Evolutionary conservation across 2,329 filamentous ascomycete species (phyloP).

Genomic region (Neocatenulostroma microsporum): DNA sequence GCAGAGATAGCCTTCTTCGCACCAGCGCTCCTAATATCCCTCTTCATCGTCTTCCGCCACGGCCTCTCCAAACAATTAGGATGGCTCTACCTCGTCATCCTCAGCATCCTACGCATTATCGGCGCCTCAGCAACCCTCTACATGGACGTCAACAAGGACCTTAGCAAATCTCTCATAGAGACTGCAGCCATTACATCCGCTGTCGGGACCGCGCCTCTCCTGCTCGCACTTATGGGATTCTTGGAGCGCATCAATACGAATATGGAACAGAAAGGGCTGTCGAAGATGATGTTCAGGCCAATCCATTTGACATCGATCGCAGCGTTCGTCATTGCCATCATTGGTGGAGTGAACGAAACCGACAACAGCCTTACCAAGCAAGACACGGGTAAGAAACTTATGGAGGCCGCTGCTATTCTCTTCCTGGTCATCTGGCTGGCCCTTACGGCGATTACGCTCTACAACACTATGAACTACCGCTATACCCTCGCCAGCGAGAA

Average conservation of each 20-base stretch:
- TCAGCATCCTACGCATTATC: constrained; percentile 21
- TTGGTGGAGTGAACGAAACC: constrained; percentile 16
- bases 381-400: constrained; percentile 12
- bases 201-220: constrained; percentile 22
- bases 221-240: constrained; percentile 21
- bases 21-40: constrained; percentile 14
- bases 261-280: constrained; percentile 12
- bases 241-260: constrained; percentile 16
- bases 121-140: constrained; percentile 20
- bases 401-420: constrained; percentile 16
- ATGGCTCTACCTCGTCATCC: constrained; percentile 21
- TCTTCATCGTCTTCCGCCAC: constrained; percentile 19
- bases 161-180: constrained; percentile 10
- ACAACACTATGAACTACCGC: constrained; percentile 7
- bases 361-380: background rate
- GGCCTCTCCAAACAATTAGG: constrained; percentile 17
- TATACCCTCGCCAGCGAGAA: constrained; percentile 11
- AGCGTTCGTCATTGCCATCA: constrained; percentile 21
- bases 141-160: constrained; percentile 17
- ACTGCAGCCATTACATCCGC: constrained; percentile 21
- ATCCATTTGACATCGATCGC: constrained; percentile 18
- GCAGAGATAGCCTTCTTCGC: constrained; percentile 21
- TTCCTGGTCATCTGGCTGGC: constrained; percentile 18
- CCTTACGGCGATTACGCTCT: constrained; percentile 14
- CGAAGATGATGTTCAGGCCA: constrained; percentile 12